phyloP scores from a whole-genome alignment of 495 filamentous ascomycete species.

The Lophium mytilinum region DNA sequence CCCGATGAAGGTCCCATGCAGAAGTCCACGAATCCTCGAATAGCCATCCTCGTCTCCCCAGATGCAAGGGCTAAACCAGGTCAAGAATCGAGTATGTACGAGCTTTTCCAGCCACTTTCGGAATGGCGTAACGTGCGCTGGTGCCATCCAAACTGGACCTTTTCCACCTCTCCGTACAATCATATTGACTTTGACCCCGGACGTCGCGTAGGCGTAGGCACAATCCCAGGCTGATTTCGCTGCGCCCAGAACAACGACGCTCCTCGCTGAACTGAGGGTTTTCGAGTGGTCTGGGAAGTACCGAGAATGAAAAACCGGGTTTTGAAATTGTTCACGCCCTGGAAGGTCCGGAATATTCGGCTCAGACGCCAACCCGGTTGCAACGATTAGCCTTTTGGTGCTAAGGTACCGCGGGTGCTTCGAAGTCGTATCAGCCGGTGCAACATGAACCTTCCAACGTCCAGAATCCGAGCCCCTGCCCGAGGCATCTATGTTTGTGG shows the following conservation, averaged over 20 bases:
- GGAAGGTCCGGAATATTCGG: constrained; percentile 36
- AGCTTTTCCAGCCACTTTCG: constrained; percentile 56
- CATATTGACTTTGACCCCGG: constrained; percentile 62
- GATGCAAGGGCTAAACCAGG: constrained; percentile 55
- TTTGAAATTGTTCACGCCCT: constrained; percentile 17
- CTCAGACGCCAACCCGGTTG: constrained; percentile 38
- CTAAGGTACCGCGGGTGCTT: neutral
- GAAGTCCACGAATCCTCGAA: constrained; percentile 38
- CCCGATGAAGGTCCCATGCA: constrained; percentile 62
- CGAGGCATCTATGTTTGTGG: neutral
- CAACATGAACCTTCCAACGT: neutral
- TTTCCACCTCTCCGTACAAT: constrained; percentile 68
- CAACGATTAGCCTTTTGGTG: constrained; percentile 37
- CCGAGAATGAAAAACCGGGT: constrained; percentile 34
- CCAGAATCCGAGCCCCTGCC: neutral
- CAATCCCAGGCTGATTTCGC: constrained; percentile 71
- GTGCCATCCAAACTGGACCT: constrained; percentile 62
- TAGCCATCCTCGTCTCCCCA: constrained; percentile 49
- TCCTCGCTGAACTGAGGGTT: neutral
- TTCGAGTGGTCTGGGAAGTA: constrained; percentile 20
- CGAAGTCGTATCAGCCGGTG: too few species aligned
- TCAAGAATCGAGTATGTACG: constrained; percentile 51
- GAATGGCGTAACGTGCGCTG: constrained; percentile 50
- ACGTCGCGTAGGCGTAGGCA: constrained; percentile 56
- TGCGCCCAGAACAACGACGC: constrained; percentile 60